Conservation (phyloP, 1,139 yeast species). For the Eremothecium gossypii region DNA sequence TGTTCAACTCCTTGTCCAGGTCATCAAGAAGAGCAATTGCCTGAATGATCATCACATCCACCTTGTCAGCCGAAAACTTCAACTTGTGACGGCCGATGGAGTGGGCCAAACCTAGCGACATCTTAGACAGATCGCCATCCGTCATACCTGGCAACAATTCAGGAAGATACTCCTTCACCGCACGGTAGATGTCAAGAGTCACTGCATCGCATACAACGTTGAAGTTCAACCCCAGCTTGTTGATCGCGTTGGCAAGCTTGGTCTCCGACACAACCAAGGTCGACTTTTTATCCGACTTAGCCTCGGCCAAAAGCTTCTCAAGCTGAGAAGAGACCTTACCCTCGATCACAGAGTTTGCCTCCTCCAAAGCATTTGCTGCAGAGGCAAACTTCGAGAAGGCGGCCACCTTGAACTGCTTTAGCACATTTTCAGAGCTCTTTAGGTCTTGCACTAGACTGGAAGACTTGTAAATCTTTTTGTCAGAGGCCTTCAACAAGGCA, state of each 20-base stretch:
- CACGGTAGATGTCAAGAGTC: constrained; percentile 87
- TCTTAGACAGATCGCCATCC: constrained; percentile 75
- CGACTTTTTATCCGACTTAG: constrained; percentile 82
- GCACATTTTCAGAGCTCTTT: constrained; percentile 74
- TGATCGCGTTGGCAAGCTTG: constrained; percentile 91
- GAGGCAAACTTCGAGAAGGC: constrained; percentile 90
- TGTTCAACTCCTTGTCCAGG: constrained; percentile 93
- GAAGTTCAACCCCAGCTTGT: constrained; percentile 82
- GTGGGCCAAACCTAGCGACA: constrained; percentile 96
- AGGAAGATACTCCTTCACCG: constrained; percentile 88
- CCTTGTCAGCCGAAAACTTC: constrained; percentile 95
- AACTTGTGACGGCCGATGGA: constrained; percentile 96
- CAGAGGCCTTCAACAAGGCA: constrained; percentile 93
- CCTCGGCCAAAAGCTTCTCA: constrained; percentile 64
- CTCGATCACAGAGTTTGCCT: constrained; percentile 83
- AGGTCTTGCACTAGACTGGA: constrained; percentile 65
- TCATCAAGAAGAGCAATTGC: constrained; percentile 96
- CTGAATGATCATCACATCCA: constrained; percentile 97
- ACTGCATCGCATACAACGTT: constrained; percentile 92
- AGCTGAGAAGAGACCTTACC: constrained; percentile 88
- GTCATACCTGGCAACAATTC: constrained; percentile 89
- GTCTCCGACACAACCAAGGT: constrained; percentile 90
- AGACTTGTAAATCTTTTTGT: constrained; percentile 91
- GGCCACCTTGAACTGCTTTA: constrained; percentile 74
- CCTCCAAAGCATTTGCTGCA: constrained; percentile 94